phyloP scores from a whole-genome alignment of 139 green algal species.

The Coelastrella sp. region DNA sequence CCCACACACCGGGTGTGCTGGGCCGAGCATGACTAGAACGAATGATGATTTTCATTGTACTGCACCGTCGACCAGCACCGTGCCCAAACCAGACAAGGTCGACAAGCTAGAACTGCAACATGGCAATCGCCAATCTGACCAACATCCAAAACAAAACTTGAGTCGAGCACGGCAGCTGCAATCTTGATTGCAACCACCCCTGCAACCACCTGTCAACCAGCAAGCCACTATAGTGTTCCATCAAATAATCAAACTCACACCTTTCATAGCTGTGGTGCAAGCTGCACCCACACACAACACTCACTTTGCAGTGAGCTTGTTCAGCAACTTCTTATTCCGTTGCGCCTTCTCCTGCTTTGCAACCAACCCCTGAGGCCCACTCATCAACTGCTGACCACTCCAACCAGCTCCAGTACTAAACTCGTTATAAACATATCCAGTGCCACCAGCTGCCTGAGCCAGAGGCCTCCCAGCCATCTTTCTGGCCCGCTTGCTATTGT shows the following conservation, averaged over 20 bases:
- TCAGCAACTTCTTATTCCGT: conserved; percentile 13
- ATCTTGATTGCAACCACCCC: too few species aligned
- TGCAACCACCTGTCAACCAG: too few species aligned
- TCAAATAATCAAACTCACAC: background rate
- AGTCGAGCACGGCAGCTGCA: too few species aligned
- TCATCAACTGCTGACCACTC: conserved; percentile 5
- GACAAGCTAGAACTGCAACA: too few species aligned
- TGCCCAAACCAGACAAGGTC: too few species aligned
- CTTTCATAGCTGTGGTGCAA: background rate
- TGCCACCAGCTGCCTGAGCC: conserved; percentile 16
- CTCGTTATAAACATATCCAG: conserved; percentile 24
- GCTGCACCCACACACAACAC: background rate
- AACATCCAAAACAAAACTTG: too few species aligned
- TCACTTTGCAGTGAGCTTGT: conserved; percentile 18
- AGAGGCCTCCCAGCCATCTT: conserved; percentile 18
- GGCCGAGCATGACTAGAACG: too few species aligned
- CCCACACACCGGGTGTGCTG: too few species aligned
- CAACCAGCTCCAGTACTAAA: background rate
- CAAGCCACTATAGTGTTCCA: background rate
- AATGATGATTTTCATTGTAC: too few species aligned
- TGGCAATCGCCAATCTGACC: too few species aligned
- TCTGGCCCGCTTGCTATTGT: background rate
- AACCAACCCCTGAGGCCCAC: conserved; percentile 15
- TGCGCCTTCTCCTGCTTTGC: conserved; percentile 1
- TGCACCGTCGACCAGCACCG: too few species aligned